Evolutionary conservation across 2,329 filamentous ascomycete genomes (phyloP).

Genomic region (Penicillium sp.): DNA sequence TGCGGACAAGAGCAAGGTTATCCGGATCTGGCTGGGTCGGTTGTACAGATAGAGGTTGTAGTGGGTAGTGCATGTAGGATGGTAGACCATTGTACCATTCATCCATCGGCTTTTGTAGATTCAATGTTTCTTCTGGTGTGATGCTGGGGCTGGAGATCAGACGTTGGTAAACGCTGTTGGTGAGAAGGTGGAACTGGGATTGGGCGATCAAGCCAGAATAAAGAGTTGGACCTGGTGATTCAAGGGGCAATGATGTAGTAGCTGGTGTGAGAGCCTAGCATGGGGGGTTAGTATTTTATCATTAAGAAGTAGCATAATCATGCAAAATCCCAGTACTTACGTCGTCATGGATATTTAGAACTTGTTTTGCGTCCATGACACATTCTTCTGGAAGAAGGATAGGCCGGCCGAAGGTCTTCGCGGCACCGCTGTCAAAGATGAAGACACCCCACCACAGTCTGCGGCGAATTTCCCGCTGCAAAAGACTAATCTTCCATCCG

Average conservation of each 20-base stretch:
- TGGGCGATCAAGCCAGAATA: slow-evolving; percentile 50
- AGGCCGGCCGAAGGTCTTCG: slow-evolving; percentile 56
- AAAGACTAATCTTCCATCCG: slow-evolving; percentile 50
- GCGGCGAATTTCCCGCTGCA: slow-evolving; percentile 47
- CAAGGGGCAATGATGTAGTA: slow-evolving; percentile 42
- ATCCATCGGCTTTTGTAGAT: slow-evolving; percentile 47
- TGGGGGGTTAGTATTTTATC: slow-evolving; percentile 3
- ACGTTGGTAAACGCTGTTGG: slow-evolving; percentile 51
- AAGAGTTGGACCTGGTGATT: slow-evolving; percentile 45
- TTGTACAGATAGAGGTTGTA: slow-evolving; percentile 23
- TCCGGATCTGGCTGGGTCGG: slow-evolving; percentile 39
- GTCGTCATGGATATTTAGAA: slow-evolving; percentile 51
- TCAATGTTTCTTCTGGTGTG: slow-evolving; percentile 46
- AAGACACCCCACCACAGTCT: slow-evolving; percentile 50
- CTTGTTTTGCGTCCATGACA: slow-evolving; percentile 50
- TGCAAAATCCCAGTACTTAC: no score
- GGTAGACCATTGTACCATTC: slow-evolving; percentile 49
- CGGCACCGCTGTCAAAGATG: slow-evolving; percentile 55
- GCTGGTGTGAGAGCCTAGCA: slow-evolving; percentile 39
- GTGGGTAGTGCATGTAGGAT: slow-evolving; percentile 43
- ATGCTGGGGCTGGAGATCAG: slow-evolving; percentile 49
- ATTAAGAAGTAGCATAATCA: no score
- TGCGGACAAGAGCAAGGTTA: slow-evolving; percentile 44
- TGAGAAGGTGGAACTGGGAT: slow-evolving; percentile 47
- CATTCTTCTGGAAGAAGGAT: slow-evolving; percentile 51